A percentile compares a stretch with the other conserved stretches of the same genome.
Conservation (phyloP, 805 yeast genomes). For the Yamadazyma kitorensis region DNA sequence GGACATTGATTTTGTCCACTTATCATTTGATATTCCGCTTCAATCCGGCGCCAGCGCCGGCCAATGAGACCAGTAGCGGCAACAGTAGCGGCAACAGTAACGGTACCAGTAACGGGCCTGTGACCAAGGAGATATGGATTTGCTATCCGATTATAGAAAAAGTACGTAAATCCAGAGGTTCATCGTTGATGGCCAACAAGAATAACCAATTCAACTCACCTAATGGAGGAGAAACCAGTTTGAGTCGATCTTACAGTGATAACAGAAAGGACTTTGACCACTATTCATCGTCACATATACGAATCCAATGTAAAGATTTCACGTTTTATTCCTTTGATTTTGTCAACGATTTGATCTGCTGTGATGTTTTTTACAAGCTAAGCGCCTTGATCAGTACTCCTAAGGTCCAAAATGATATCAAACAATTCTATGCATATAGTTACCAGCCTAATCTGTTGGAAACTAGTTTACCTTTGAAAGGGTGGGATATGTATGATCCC, state of each 20-base stretch:
- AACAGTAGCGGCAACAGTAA: no score
- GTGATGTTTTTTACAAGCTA: slow-evolving; percentile 71
- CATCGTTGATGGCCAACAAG: slow-evolving; percentile 35
- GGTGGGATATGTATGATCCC: slow-evolving; percentile 74
- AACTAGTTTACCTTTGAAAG: slow-evolving; percentile 40
- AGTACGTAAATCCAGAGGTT: slow-evolving; percentile 55
- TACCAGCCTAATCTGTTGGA: slow-evolving; percentile 78
- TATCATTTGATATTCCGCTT: slow-evolving; percentile 41
- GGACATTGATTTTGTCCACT: slow-evolving; percentile 35
- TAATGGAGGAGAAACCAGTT: slow-evolving; percentile 6
- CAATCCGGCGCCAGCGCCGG: slow-evolving; percentile 24
- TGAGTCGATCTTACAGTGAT: slow-evolving; percentile 9
- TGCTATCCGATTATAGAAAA: slow-evolving; percentile 79
- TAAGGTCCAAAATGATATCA: slow-evolving; percentile 42
- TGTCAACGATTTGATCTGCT: slow-evolving; percentile 51
- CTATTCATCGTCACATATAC: slow-evolving; percentile 50
- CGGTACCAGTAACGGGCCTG: no score
- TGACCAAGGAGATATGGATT: slow-evolving; percentile 70
- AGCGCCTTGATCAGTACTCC: slow-evolving; percentile 61
- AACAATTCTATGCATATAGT: slow-evolving; percentile 69
- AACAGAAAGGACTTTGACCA: slow-evolving; percentile 31
- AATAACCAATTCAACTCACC: slow-evolving; percentile 7
- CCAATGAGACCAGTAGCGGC: neutral
- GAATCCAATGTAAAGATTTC: slow-evolving; percentile 81
- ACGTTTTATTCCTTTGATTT: slow-evolving; percentile 79